Conservation (phyloP, 179 eudicot genomes). For the Silene vulgaris region DNA sequence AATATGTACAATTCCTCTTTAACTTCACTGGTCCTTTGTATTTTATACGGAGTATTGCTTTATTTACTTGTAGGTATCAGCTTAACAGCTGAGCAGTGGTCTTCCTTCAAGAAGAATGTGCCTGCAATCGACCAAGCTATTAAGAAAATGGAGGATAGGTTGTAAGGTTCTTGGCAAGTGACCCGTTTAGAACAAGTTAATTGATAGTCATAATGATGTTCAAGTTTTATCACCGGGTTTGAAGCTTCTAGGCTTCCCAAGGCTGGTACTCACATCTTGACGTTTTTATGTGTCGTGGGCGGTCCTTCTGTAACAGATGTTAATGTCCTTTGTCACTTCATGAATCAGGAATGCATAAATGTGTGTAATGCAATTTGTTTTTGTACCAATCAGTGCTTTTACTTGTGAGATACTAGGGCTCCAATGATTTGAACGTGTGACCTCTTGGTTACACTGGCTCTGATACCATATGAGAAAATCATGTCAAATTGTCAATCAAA, state of each 20-base stretch:
- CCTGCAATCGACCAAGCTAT: slow-evolving; percentile 83
- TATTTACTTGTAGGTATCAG: slow-evolving; percentile 53
- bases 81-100: slow-evolving; percentile 85
- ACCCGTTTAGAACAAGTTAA: background rate
- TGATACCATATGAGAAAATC: too few relatives aligned
- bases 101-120: slow-evolving; percentile 57
- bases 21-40: background rate
- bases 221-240: background rate
- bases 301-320: slow-evolving; percentile 1
- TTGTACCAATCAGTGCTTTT: background rate
- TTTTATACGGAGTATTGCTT: background rate
- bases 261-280: background rate
- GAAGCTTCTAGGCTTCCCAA: background rate
- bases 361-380: background rate
- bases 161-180: slow-evolving; percentile 17
- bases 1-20: background rate
- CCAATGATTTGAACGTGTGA: too few relatives aligned
- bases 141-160: slow-evolving; percentile 55
- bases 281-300: background rate
- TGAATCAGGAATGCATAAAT: background rate
- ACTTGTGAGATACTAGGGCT: too few relatives aligned
- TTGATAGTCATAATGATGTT: background rate
- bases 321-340: background rate
- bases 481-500: too few relatives aligned
- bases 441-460: too few relatives aligned